phyloP scores from a whole-genome alignment of 306 rosid species.

The Amphicarpaea edgeworthii region DNA sequence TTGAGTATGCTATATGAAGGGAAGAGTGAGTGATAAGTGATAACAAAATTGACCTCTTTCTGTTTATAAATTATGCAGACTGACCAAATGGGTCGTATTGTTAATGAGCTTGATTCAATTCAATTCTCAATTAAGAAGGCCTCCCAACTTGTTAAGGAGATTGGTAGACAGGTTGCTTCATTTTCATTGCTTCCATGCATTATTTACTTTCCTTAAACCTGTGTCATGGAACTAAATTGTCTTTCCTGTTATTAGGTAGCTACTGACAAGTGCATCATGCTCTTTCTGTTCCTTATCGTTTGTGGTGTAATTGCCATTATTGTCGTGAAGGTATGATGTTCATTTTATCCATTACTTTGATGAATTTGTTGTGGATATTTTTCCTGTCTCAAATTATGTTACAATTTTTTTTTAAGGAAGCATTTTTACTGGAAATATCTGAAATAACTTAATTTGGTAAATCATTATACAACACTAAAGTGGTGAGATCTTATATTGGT shows the following conservation, averaged over 20 bases:
- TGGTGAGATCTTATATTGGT: neutral
- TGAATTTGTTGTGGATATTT: neutral
- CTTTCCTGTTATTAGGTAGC: slow-evolving; percentile 73
- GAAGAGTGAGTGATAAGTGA: slow-evolving; percentile 41
- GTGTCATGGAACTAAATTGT: slow-evolving; percentile 34
- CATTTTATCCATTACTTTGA: slow-evolving; percentile 25
- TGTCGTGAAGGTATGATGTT: slow-evolving; percentile 81
- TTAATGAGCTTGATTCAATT: slow-evolving; percentile 96
- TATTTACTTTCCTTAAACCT: slow-evolving; percentile 18
- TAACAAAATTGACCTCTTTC: slow-evolving; percentile 45
- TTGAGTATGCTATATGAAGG: slow-evolving; percentile 19
- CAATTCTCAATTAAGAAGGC: slow-evolving; percentile 98
- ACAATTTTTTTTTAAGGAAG: neutral
- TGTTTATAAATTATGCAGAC: slow-evolving; percentile 64
- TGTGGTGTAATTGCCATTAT: slow-evolving; percentile 95
- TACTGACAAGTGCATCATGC: slow-evolving; percentile 99
- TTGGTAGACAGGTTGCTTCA: slow-evolving; percentile 89
- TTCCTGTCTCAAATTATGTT: neutral
- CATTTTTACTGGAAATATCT: slow-evolving; percentile 23
- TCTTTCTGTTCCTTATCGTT: slow-evolving; percentile 86
- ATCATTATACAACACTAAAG: neutral
- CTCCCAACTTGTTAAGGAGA: slow-evolving; percentile 98
- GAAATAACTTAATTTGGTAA: neutral
- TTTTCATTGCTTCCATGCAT: slow-evolving; percentile 11
- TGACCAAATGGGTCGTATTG: slow-evolving; percentile 98